Conservation (phyloP, 345 rosid species). For the Erysimum cheiranthoides region DNA sequence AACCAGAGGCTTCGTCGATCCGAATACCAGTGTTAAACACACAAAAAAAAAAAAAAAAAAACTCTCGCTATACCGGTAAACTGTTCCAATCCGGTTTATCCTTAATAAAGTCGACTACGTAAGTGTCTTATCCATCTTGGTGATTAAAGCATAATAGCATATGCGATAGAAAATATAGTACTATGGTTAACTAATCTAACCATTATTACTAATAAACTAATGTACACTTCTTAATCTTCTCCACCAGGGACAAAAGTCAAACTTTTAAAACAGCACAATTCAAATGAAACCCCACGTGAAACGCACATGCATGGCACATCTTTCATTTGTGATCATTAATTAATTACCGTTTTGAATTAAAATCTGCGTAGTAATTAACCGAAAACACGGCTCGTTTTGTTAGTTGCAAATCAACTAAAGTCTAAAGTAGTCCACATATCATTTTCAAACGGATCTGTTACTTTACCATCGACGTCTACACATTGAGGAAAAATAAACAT, state of each 20-base stretch:
- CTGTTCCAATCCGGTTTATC: no score
- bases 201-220: neutral
- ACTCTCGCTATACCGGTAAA: no score
- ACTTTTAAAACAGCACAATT: neutral
- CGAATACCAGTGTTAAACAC: no score
- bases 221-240: neutral
- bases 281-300: slow-evolving; percentile 29
- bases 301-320: slow-evolving; percentile 31
- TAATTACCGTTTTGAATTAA: slow-evolving; percentile 9
- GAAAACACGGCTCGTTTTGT: slow-evolving; percentile 38
- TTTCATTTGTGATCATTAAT: slow-evolving; percentile 21
- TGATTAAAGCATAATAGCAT: no score
- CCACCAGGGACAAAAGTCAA: neutral
- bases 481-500: neutral
- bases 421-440: slow-evolving; percentile 3
- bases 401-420: slow-evolving; percentile 37
- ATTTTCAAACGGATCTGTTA: slow-evolving; percentile 26
- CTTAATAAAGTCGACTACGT: no score
- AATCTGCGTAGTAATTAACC: slow-evolving; percentile 16
- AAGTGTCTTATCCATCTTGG: no score
- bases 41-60: no score
- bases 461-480: slow-evolving; percentile 36
- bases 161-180: neutral
- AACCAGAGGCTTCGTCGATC: no score
- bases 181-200: neutral